phyloP scores from a whole-genome alignment of 176 grass and related monocot species.

The Leersia perrieri region DNA sequence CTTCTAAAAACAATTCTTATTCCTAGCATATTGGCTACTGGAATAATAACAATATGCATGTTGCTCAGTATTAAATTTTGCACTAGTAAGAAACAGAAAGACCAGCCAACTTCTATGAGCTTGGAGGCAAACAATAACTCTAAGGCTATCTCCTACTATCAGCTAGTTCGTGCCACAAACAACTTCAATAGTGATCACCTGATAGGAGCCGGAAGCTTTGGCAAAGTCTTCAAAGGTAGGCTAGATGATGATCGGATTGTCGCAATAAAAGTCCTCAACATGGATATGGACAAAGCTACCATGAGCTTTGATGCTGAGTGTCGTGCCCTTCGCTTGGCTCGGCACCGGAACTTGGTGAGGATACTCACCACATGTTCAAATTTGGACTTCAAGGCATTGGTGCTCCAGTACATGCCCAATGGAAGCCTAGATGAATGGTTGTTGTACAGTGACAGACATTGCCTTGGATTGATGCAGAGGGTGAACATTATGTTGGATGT shows the following conservation, averaged over 20 bases:
- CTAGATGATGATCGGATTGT: conserved; percentile 23
- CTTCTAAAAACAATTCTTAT: conserved; percentile 5
- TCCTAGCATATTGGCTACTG: background rate
- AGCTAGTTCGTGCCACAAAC: conserved; percentile 29
- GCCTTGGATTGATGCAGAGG: conserved; percentile 38
- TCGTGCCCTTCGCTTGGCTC: conserved; percentile 36
- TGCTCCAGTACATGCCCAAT: conserved; percentile 54
- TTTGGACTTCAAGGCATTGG: conserved; percentile 52
- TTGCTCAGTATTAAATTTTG: background rate
- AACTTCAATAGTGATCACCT: conserved; percentile 22
- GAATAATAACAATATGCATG: conserved; percentile 3
- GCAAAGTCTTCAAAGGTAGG: conserved; percentile 41
- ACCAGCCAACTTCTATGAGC: background rate
- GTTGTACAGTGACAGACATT: background rate
- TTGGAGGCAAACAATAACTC: background rate
- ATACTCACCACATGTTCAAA: conserved; percentile 48
- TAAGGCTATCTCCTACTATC: conserved; percentile 26
- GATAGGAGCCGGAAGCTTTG: conserved; percentile 45
- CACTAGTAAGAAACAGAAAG: background rate
- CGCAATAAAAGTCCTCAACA: conserved; percentile 46
- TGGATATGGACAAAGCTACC: conserved; percentile 33
- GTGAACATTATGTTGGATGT: conserved; percentile 43
- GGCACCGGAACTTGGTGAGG: conserved; percentile 49
- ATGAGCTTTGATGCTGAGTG: conserved; percentile 48
- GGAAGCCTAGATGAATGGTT: conserved; percentile 51